Evolutionary conservation across 2,329 filamentous ascomycete genomes (phyloP).

Genomic region (Trichoderma sp.): DNA sequence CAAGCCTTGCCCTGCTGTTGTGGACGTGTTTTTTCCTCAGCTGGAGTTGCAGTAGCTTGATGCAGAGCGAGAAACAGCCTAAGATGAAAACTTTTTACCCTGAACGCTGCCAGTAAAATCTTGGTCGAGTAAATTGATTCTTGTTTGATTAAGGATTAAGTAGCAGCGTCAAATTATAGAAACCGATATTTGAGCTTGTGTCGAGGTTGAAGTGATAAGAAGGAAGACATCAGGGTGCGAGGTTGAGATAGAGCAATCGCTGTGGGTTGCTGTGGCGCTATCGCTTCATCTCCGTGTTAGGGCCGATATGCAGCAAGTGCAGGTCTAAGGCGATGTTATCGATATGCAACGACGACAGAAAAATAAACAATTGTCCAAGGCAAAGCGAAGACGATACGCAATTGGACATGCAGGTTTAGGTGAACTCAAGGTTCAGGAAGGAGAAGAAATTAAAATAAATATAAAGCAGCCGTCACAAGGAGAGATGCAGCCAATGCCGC

Average conservation of each 20-base stretch:
- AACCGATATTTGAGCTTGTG: neutral
- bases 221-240: neutral
- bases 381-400: neutral
- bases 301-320: neutral
- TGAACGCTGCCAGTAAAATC: neutral
- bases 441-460: neutral
- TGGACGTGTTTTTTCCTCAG: neutral
- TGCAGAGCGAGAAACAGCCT: neutral
- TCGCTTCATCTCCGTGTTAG: constrained; percentile 11
- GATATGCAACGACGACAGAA: neutral
- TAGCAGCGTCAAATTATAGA: neutral
- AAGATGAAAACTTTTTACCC: neutral
- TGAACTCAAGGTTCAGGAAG: neutral
- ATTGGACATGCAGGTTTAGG: neutral
- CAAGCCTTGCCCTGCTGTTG: too few relatives aligned
- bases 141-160: neutral
- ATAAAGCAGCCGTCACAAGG: neutral
- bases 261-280: constrained; percentile 13
- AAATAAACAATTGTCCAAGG: neutral
- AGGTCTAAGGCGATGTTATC: neutral
- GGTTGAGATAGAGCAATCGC: constrained; percentile 1
- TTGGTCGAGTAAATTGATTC: neutral
- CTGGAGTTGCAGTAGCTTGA: neutral
- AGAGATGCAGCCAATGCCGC: neutral
- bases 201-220: neutral